Base-by-base conservation (phyloP, 1,284 basidiomycete genomes). In the Violaceomyces palustris region DNA sequence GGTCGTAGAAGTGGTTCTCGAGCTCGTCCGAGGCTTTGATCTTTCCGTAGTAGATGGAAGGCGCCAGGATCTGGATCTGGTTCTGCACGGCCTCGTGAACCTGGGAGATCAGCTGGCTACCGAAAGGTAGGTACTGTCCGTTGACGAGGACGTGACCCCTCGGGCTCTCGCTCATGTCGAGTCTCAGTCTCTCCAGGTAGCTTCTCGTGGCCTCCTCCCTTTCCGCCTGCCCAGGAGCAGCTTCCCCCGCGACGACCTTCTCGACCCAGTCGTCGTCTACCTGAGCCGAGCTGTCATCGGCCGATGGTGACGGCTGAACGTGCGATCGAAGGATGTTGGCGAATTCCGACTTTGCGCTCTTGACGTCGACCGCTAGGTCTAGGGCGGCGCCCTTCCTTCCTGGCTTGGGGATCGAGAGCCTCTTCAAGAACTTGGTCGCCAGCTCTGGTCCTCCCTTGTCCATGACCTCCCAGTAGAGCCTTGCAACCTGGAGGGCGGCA, bases 1-100 rank as follows among this genome's bases (percentile, higher is more conserved):
- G 79, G 67, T 94, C 88, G 70, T 94, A 97, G 76, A 96, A 96
- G 74, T 85, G 88, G 5, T 79, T 85, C 10, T 82, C 75, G 36
- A 90, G 39, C 42, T 81, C 77, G 8, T 43, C 46, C 1, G 78
- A 77, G 33, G 88, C 84, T 3, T 77, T 78, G 14, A 92, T 68
- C 25, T 77, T 73, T 3, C 83, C 81, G 35, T 75, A 73, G 69
- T 87, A 86, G 12, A 90, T 75, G 83, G 88, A 45, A 21, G 50
- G 53, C 2, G 57, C 62, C 5, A 69, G 42, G 17, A 39, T 35
- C 32, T 64, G 55, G 12, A 55, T 39, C 42, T 62, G 54, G 35
- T 55, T 56, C 32, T 54, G 45, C 9, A 66, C 36, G 5, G 54
- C n/a, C 17, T 57, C 48, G 25, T 59, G 59, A 1, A 69, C 22